Base-by-base conservation (phyloP, 2,329 filamentous ascomycete genomes). In the Diplocarpon mali region DNA sequence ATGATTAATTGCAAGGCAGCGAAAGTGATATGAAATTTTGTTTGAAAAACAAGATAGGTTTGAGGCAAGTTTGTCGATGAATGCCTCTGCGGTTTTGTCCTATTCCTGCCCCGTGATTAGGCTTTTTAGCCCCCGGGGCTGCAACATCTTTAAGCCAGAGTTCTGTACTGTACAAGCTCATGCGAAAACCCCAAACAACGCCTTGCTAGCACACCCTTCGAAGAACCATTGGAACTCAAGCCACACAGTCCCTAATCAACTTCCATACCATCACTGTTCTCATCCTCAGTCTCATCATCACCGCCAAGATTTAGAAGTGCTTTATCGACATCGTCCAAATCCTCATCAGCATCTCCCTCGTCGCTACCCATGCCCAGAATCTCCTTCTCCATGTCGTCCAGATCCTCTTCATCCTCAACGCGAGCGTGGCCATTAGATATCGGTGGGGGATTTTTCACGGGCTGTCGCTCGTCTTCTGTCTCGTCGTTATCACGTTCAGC, bases 301-400 rank as follows among this genome's bases (percentile, higher is more conserved):
- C 56, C 56, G 2, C 51, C 44, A 35, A 61, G 40, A 10, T 59
- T 57, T 16, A 62, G 42, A 27, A 62, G 42, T 20, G 53, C 54
- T 36, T 69, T 70, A 10, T 67, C 67, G 8, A 72, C 71, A 39
- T 69, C 69, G 40, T 70, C 70, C 5, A 64, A 60, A 35, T 62
- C 68, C 16, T 67, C 65, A 30, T 68, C 67, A 2, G 64, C 30
- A 9, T 32, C 30, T 32, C 30, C 30, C n/a, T 14, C 30, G n/a
- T 64, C 69, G 39, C 62, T 67, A 2, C 64, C 72, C 30, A 72
- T 51, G 11, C 68, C 70, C 3, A 72, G 56, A 12, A 71, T 59
- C 42, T 75, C 73, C 54, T 73, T 69, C 13, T 76, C 70, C 42
- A 69, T 70, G 24, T 78, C 74, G 44, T 75, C 74, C 47, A 76